Percentiles rank a stretch among this genome's conserved stretches.
Conservation (phyloP, 371 early-diverging fungal genomes). For the Saksenaea vasiformis region DNA sequence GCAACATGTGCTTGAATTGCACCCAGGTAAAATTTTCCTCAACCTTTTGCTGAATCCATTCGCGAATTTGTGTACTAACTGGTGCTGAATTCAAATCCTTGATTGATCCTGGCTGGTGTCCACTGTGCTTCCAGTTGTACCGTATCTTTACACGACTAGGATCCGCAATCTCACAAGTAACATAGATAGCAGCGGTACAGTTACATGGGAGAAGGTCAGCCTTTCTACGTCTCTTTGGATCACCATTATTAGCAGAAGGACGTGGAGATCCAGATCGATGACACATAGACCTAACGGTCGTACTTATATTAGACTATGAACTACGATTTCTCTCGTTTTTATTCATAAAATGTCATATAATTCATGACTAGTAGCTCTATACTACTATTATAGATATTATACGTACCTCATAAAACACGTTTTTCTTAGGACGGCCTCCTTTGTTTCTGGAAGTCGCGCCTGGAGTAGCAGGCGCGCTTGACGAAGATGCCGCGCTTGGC, state of each 20-base stretch:
- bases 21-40: constrained; percentile 1
- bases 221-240: background rate
- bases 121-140: background rate
- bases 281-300: background rate
- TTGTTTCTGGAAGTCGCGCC: too few relatives aligned
- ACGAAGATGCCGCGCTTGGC: too few relatives aligned
- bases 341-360: too few relatives aligned
- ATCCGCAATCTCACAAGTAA: background rate
- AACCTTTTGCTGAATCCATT: background rate
- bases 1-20: constrained; percentile 8
- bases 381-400: too few relatives aligned
- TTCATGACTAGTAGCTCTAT: too few relatives aligned
- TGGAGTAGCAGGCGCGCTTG: too few relatives aligned
- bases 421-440: too few relatives aligned
- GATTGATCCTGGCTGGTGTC: background rate
- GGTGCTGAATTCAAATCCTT: background rate
- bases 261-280: background rate
- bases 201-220: background rate
- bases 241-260: background rate
- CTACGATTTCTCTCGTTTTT: too few relatives aligned
- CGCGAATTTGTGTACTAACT: background rate
- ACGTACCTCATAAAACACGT: too few relatives aligned
- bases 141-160: background rate
- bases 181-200: background rate
- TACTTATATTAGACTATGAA: too few relatives aligned